Base-by-base conservation (phyloP, 2,329 filamentous ascomycete genomes). In the Colletotrichum tropicicola region DNA sequence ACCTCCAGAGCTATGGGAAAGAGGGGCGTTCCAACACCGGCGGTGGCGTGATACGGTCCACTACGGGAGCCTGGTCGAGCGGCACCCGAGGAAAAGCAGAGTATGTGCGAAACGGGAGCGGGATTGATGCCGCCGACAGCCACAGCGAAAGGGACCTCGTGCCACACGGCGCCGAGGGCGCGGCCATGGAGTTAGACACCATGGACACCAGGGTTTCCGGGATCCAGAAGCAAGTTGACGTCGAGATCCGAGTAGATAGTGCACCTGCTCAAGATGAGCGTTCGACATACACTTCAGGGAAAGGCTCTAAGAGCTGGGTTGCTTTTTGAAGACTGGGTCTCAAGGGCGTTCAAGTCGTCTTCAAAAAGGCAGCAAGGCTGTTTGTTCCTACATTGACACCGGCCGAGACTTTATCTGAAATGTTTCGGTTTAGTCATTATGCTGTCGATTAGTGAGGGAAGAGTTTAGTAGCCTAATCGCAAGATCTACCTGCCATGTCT, bases 1-100 rank as follows among this genome's bases (percentile, higher is more conserved):
- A 25, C 19, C 57, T 68, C 17, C 41, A 56, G n/a, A 61, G 53
- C 52, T 59, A 65, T 8, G 27, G 25, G 8, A 30, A 49, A 5
- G 27, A 49, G 9, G 45, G 45, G 13, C 25, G 8, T 15, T 49
- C 25, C 5, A 49, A 49, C 13, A 30, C 6, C 19, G 45, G 25
- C 4, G 15, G n/a, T 30, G 27, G 25, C 6, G 9, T 30, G n/a
- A 15, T 12, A 13, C 27, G 45, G 13, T 49, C 45, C 25, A 32
- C 30, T 5, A 17, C n/a, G 4, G 45, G n/a, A 9, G 10, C 27
- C 8, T 49, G 45, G 45, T 30, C 45, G 15, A 28, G 43, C 6
- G 21, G 7, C 19, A 3, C 23, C 5, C 19, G 10, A 8, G 25
- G 25, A 7, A 43, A 43, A 17, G 4, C 39, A 32, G n/a, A 25